Base-by-base conservation (phyloP, 2,329 filamentous ascomycete genomes). In the Plectosphaerella sp. region DNA sequence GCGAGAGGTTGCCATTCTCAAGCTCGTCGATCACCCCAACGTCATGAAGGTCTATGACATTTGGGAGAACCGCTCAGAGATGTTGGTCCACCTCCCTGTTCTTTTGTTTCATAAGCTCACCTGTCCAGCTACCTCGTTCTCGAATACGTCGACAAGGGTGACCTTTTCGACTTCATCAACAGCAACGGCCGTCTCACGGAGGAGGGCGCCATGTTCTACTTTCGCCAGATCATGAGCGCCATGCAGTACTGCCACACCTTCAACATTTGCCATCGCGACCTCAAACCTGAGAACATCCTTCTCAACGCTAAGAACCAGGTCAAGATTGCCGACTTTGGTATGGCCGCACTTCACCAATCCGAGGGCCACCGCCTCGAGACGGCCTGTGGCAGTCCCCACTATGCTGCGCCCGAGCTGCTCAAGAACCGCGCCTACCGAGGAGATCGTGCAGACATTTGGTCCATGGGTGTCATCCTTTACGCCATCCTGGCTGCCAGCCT, bases 271-370 rank as follows among this genome's bases (percentile, higher is more conserved):
- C 94, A 99, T 66, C 88, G 94, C 22, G 94, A 99, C 61, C 77
- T 99, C 50, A 99, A 99, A 70, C 94, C 92, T 0, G 94, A 99
- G 71, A 99, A 99, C 62, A 97, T 99, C 45, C 77, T 99, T 16
- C 78, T 99, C 48, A 91, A 91, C 52, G 75, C 76, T 3, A 75
- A 86, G 46, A 80, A 87, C 50, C 84, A 89, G 53, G 85, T 97
- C 67, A 99, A 97, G 71, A 86, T 99, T 61, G 93, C 93, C 49
- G 94, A 99, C 68, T 99, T 99, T 68, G 93, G 94, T 42, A 97
- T 99, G 92, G 94, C 94, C 45, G 93, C 93, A 4, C 77, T 97
- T 42, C 83, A 87, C 57, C 93, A 97, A 67, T 89, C 89, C 4
- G 80, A 83, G 22, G 87, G 84, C 9, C 86, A 91, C 58, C 86